phyloP scores from a whole-genome alignment of 768 basidiomycete genomes.

The Boletus sensibilis region DNA sequence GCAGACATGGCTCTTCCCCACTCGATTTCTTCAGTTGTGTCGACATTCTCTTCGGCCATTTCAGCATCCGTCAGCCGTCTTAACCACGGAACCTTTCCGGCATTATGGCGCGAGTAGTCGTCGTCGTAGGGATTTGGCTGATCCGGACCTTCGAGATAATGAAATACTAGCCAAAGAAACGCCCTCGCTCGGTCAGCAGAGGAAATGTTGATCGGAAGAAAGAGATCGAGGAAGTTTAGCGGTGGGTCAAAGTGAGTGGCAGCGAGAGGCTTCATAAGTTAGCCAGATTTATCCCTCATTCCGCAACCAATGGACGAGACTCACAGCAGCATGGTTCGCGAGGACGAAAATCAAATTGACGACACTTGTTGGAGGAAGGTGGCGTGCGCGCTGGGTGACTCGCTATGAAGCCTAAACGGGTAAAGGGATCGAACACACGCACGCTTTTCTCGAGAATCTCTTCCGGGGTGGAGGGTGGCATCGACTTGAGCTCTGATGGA shows the following conservation, averaged over 20 bases:
- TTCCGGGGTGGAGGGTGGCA: conserved; percentile 70
- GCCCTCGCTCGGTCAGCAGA: conserved; percentile 72
- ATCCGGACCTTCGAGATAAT: conserved; percentile 71
- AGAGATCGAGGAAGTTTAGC: conserved; percentile 80
- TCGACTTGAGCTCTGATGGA: conserved; percentile 61
- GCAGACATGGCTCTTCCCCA: conserved; percentile 77
- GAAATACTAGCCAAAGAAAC: conserved; percentile 81
- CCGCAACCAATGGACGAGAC: conserved; percentile 23
- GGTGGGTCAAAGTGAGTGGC: conserved; percentile 71
- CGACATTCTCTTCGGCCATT: conserved; percentile 67
- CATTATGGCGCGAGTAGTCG: conserved; percentile 53
- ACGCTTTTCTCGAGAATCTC: conserved; percentile 72
- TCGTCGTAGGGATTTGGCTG: conserved; percentile 75
- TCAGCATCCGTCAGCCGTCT: conserved; percentile 56
- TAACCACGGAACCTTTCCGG: conserved; percentile 64
- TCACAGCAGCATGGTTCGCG: conserved; percentile 72
- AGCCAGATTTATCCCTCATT: conserved; percentile 9
- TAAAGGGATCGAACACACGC: conserved; percentile 26
- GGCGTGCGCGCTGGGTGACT: conserved; percentile 47
- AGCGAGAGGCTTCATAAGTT: conserved; percentile 49
- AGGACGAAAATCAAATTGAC: conserved; percentile 86
- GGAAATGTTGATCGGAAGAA: conserved; percentile 71
- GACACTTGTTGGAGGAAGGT: conserved; percentile 78
- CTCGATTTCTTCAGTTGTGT: conserved; percentile 71
- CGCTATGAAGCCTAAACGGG: conserved; percentile 3